phyloP scores from a whole-genome alignment of 768 basidiomycete species.

The Auricularia heimuer region DNA sequence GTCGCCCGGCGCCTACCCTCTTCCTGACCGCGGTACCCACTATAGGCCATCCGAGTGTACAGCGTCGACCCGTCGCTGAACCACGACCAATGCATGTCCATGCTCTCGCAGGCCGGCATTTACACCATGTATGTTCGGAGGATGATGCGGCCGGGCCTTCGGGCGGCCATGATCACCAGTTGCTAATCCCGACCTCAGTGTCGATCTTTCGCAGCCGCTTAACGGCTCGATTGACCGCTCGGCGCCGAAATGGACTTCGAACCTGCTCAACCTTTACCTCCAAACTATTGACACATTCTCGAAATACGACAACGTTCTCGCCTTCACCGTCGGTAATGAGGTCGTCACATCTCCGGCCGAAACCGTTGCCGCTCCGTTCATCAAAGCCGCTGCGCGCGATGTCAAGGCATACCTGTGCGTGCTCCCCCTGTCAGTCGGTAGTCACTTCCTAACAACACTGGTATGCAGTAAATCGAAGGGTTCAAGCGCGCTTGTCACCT shows the following conservation, averaged over 20 bases:
- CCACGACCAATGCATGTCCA: constrained; percentile 79
- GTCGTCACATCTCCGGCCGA: constrained; percentile 33
- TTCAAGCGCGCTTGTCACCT: constrained; percentile 64
- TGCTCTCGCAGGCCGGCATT: constrained; percentile 69
- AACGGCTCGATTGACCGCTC: constrained; percentile 77
- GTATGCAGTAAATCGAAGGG: constrained; percentile 47
- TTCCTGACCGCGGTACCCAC: not conserved
- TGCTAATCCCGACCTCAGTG: constrained; percentile 31
- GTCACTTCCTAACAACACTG: constrained; percentile 1
- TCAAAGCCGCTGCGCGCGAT: constrained; percentile 89
- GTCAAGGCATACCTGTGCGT: constrained; percentile 73
- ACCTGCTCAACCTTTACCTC: constrained; percentile 69
- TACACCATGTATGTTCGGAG: constrained; percentile 66
- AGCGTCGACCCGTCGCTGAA: constrained; percentile 70
- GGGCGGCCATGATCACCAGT: not conserved
- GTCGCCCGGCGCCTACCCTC: not conserved
- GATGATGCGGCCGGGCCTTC: not conserved
- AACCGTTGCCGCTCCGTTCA: constrained; percentile 62
- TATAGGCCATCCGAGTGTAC: constrained; percentile 62
- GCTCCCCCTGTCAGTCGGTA: not conserved
- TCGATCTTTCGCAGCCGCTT: constrained; percentile 76
- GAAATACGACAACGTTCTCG: constrained; percentile 84
- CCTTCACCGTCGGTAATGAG: constrained; percentile 87
- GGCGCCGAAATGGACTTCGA: constrained; percentile 70
- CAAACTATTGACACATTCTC: constrained; percentile 68